Evolutionary conservation across 805 yeast species (phyloP).

Genomic region (Schwanniomyces pseudopolymorphus): DNA sequence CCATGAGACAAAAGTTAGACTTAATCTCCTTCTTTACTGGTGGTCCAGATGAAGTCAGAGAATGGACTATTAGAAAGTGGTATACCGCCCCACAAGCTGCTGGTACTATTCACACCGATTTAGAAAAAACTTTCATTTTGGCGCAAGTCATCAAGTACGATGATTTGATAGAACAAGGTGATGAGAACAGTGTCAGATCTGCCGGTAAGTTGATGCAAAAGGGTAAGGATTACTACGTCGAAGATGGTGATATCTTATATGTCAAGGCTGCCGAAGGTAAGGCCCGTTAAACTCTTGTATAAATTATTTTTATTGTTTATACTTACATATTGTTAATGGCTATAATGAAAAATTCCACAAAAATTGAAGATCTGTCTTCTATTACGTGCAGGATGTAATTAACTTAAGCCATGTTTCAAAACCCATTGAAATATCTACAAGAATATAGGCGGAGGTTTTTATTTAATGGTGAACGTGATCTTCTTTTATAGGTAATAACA

Average conservation of each 20-base stretch:
- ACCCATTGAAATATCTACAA: not conserved
- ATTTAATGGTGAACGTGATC: not conserved
- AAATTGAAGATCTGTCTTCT: not conserved
- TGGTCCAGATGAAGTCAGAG: slow-evolving; percentile 95
- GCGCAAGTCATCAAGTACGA: slow-evolving; percentile 89
- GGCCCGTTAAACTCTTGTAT: slow-evolving; percentile 41
- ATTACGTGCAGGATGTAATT: not conserved
- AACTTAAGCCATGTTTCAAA: not conserved
- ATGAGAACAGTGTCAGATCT: slow-evolving; percentile 79
- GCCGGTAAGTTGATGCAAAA: slow-evolving; percentile 87
- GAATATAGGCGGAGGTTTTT: not conserved
- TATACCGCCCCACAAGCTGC: slow-evolving; percentile 98
- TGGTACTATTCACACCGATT: slow-evolving; percentile 95
- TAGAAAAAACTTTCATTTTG: slow-evolving; percentile 88
- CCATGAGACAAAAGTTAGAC: slow-evolving; percentile 84
- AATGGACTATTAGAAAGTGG: slow-evolving; percentile 94
- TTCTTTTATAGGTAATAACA: not conserved
- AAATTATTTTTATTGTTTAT: not conserved
- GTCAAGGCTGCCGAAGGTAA: slow-evolving; percentile 95
- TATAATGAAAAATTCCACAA: not conserved
- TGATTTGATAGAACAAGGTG: slow-evolving; percentile 69
- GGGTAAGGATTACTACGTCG: slow-evolving; percentile 94
- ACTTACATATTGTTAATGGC: not conserved
- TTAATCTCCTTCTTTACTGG: slow-evolving; percentile 94
- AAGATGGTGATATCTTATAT: slow-evolving; percentile 90